Conservation (phyloP, 176 grass and related monocot species). For the Juncus inflexus region DNA sequence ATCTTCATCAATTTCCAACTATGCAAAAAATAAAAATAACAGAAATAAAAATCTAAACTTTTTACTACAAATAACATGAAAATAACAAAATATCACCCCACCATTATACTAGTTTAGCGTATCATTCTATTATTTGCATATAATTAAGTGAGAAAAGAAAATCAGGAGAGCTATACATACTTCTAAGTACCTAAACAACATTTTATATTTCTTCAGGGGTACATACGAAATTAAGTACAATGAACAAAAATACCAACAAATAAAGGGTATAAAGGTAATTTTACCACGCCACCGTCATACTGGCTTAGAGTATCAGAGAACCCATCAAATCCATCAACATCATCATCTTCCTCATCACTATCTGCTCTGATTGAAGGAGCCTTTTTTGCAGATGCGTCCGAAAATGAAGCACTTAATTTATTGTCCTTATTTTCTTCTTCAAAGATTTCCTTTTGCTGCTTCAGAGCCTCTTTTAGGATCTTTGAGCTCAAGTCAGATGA, state of each 20-base stretch:
- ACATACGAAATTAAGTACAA: not conserved
- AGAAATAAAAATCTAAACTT: too few relatives aligned
- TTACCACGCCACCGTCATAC: conserved; percentile 62
- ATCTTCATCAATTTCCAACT: conserved; percentile 86
- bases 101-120: too few relatives aligned
- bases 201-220: not conserved
- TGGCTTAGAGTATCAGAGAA: conserved; percentile 61
- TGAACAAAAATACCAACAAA: not conserved
- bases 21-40: not conserved
- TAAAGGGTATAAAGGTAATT: not conserved
- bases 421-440: conserved; percentile 28
- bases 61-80: not conserved
- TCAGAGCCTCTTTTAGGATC: conserved; percentile 72
- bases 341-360: conserved; percentile 32
- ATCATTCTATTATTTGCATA: too few relatives aligned
- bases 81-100: not conserved
- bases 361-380: conserved; percentile 9
- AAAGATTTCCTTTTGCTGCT: conserved; percentile 72
- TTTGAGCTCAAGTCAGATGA: conserved; percentile 65
- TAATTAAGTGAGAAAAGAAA: too few relatives aligned
- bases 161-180: too few relatives aligned
- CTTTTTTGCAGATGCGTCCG: conserved; percentile 11
- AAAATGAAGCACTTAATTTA: conserved; percentile 16
- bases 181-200: too few relatives aligned
- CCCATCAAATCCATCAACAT: conserved; percentile 71